These are phyloP conservation scores for Tetrahymena thermophila DNA, from an alignment of 73 alveolate species.

Conservation along the genomic window DNA sequence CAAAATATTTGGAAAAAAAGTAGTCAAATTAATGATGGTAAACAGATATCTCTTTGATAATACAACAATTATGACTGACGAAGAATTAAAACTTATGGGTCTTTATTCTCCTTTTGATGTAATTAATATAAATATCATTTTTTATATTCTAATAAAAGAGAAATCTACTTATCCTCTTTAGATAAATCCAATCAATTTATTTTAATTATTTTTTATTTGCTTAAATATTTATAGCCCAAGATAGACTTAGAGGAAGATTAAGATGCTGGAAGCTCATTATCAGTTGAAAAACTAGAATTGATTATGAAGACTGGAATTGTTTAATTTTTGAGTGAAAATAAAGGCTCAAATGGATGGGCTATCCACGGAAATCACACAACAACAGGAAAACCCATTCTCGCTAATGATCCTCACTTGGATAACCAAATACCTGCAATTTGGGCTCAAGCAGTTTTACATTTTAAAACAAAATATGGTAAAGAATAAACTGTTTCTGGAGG, in stretches of 20 bases:
- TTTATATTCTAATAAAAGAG: neutral
- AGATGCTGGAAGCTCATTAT: neutral
- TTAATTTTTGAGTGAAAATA: neutral
- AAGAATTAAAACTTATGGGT: neutral
- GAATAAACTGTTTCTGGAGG: slow-evolving; percentile 55
- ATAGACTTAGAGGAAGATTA: neutral
- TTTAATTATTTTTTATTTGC: neutral
- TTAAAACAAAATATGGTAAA: slow-evolving; percentile 20
- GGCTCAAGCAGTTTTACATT: slow-evolving; percentile 65
- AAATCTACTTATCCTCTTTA: too few relatives aligned
- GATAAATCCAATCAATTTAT: too few relatives aligned
- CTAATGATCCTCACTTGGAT: slow-evolving; percentile 91
- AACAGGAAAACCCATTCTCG: slow-evolving; percentile 82
- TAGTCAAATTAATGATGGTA: neutral
- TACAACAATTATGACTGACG: slow-evolving; percentile 3
- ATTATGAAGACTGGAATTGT: neutral
- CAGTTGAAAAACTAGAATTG: neutral
- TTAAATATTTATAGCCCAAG: neutral
- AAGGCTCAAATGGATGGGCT: slow-evolving; percentile 75
- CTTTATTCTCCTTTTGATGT: neutral
- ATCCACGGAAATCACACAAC: slow-evolving; percentile 82
- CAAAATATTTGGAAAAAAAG: slow-evolving; percentile 25
- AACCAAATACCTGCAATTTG: slow-evolving; percentile 73
- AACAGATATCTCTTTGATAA: slow-evolving; percentile 13
- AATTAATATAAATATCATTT: neutral